phyloP scores from a whole-genome alignment of 495 filamentous ascomycete species.

The Annulohypoxylon bovei region DNA sequence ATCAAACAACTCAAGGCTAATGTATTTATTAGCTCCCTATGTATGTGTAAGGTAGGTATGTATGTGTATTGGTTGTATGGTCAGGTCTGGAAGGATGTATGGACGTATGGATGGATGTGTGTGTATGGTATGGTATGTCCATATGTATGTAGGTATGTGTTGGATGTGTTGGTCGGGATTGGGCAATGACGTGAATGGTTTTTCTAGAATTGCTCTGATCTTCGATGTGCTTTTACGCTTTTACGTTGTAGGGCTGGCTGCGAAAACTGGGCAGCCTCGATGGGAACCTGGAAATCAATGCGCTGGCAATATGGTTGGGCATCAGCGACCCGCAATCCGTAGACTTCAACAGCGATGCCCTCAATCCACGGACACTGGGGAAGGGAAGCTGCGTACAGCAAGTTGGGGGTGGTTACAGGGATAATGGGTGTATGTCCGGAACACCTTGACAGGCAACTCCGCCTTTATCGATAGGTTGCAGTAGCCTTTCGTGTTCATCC shows the following conservation, averaged over 20 bases:
- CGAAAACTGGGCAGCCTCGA: conserved; percentile 39
- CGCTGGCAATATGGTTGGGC: conserved; percentile 52
- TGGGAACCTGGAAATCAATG: conserved; percentile 39
- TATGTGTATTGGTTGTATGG: neutral
- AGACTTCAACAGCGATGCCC: neutral
- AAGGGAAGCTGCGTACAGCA: conserved; percentile 4
- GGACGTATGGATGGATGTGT: conserved; percentile 12
- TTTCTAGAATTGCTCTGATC: conserved; percentile 42
- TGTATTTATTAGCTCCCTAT: conserved; percentile 8
- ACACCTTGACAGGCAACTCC: conserved; percentile 21
- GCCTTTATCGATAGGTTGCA: conserved; percentile 65
- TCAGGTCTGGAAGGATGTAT: neutral
- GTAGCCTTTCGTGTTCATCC: conserved; percentile 20
- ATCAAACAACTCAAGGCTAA: conserved; percentile 16
- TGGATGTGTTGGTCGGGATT: conserved; percentile 37
- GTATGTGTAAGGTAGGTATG: neutral
- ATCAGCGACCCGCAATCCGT: conserved; percentile 36
- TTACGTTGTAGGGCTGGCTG: conserved; percentile 39
- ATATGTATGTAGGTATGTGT: neutral
- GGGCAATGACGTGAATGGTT: conserved; percentile 40
- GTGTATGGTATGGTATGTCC: conserved; percentile 1
- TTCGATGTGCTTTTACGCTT: conserved; percentile 36
- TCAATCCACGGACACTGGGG: neutral
- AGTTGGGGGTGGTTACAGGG: conserved; percentile 23
- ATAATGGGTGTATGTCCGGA: conserved; percentile 19